Evolutionary conservation across 116 monocot species (phyloP).

Genomic region (Thalassia testudinum): DNA sequence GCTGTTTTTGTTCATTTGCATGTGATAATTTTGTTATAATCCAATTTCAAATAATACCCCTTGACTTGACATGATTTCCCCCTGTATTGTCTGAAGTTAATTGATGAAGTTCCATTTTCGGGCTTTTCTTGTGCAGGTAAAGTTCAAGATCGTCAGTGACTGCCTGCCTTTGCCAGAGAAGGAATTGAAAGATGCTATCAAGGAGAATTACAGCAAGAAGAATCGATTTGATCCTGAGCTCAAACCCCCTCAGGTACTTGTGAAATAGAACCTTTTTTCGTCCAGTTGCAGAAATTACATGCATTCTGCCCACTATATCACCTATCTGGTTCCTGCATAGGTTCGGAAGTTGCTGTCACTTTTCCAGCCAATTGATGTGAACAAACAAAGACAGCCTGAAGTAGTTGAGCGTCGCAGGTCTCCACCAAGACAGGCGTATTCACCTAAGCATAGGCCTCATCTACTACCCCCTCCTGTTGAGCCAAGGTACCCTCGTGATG

Average conservation of each 20-base stretch:
- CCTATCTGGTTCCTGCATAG: background rate
- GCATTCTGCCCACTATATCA: too few relatives aligned
- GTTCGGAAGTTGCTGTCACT: slow-evolving; percentile 6
- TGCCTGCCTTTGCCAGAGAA: slow-evolving; percentile 16
- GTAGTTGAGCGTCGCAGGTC: background rate
- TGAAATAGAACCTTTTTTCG: background rate
- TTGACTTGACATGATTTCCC: too few relatives aligned
- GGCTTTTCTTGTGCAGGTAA: slow-evolving; percentile 8
- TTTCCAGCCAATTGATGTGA: slow-evolving; percentile 8
- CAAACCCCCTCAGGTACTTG: slow-evolving; percentile 5
- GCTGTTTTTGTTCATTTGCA: too few relatives aligned
- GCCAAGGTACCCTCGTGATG: background rate
- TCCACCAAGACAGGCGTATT: background rate
- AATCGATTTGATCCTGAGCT: slow-evolving; percentile 12
- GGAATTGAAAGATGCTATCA: slow-evolving; percentile 11
- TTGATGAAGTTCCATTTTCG: too few relatives aligned
- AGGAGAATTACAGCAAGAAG: slow-evolving; percentile 8
- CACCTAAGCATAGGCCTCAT: slow-evolving; percentile 1
- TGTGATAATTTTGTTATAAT: too few relatives aligned
- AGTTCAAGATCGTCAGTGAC: slow-evolving; percentile 12
- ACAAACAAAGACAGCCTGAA: background rate
- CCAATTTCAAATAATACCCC: too few relatives aligned
- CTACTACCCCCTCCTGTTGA: slow-evolving; percentile 1
- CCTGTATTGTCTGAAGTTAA: too few relatives aligned
- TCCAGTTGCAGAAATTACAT: too few relatives aligned